Evolutionary conservation across 2,329 filamentous ascomycete species (phyloP), one percentile per base, ranked within the genome.

Genomic region (Botrytis cinerea): DNA sequence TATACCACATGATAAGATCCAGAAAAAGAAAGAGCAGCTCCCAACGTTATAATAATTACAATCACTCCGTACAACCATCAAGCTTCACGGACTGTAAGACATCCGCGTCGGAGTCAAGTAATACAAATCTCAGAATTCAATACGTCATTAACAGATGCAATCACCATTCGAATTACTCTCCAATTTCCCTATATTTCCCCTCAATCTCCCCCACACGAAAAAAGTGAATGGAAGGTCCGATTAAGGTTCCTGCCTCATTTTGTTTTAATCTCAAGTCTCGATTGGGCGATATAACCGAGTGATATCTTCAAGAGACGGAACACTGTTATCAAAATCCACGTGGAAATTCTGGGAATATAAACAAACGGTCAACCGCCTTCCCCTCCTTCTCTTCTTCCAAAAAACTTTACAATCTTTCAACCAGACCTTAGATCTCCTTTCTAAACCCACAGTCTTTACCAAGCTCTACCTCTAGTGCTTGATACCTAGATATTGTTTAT

Each of bases 381-480:
- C 35, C 46, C 66, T 40, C 25, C 35, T 68, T 48, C 16, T 69
- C 48, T 68, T 68, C 66, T 68, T 57, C 66, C 48, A 32, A 57
- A 57, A 43, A 10, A 69, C 38, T 38, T 32, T 25, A 57, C 66
- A 57, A 22, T 57, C 66, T 32, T 69, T 69, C 48, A 43, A 57
- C 18, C 35, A 43, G 16, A 57, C 20, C 22, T 20, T 51, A 69
- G 25, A 69, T 57, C 66, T 43, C 6, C 22, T 32, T 57, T 10
- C 63, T 35, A 51, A n/a, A 38, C 32, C 63, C 48, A 69, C 66
- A 69, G 48, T 69, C 66, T 18, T 69, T 69, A 43, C 66, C 66
- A 69, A 69, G 66, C 66, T 70, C 43, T 46, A 61, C 67, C 62
- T 70, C 68, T 46, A 62, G 51, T 70, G 68, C 51, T 62, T 70